These are phyloP conservation scores for Wickerhamomyces bovis DNA, from an alignment of 805 yeast genomes.

Conservation along the genomic window DNA sequence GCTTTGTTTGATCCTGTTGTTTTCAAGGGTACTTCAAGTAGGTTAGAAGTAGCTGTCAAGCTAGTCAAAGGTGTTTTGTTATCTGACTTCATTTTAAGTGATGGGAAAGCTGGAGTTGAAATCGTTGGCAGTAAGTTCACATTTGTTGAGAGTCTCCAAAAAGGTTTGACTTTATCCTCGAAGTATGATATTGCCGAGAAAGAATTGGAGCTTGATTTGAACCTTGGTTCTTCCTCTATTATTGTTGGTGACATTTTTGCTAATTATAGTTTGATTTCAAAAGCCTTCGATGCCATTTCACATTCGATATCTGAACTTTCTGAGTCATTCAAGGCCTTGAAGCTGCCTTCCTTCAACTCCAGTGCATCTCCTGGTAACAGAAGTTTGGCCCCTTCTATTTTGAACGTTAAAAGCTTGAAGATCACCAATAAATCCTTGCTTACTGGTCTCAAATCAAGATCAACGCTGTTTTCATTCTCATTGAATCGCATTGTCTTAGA, in stretches of 20 bases:
- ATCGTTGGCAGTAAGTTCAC: background rate
- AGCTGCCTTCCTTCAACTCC: background rate
- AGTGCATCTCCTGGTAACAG: background rate
- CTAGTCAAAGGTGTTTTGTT: background rate
- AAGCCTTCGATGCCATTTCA: background rate
- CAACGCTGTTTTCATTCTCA: background rate
- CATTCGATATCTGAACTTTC: background rate
- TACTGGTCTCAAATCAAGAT: slow-evolving; percentile 1
- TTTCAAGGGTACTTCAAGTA: slow-evolving; percentile 1
- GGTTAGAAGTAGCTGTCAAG: background rate
- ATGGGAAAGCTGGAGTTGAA: background rate
- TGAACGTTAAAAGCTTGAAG: background rate
- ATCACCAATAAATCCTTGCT: background rate
- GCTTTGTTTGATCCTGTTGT: background rate
- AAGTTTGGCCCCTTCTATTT: background rate
- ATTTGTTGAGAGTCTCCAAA: background rate
- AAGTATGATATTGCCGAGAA: background rate
- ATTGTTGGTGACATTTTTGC: background rate
- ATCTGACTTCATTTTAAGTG: background rate
- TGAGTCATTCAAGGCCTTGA: background rate
- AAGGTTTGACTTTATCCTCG: background rate
- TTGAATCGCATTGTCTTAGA: slow-evolving; percentile 1
- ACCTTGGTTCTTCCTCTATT: background rate
- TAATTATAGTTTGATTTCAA: background rate
- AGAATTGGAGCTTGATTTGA: background rate